Base-by-base conservation (phyloP, 495 filamentous ascomycete species). In the Xylaria longipes region DNA sequence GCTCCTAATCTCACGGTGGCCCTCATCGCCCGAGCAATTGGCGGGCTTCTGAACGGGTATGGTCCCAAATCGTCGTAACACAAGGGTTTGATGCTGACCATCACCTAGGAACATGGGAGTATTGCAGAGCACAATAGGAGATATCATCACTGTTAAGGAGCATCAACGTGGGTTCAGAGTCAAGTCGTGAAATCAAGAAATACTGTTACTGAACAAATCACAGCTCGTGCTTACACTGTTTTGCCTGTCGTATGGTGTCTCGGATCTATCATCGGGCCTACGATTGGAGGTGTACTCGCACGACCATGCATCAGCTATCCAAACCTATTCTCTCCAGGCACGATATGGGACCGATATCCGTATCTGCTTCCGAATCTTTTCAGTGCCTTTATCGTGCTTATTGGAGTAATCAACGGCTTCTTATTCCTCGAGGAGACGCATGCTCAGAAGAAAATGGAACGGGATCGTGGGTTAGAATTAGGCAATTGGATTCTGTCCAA, bases 201-300 rank as follows among this genome's bases (percentile, higher is more conserved):
- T 22, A 17, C 43, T 57, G 31, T 15, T 65, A 72, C 80, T 84
- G 68, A 83, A 72, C 50, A 27, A 58, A 35, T 15, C 9, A 50
- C 71, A 93, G 92, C 94, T 68, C 92, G 91, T 57, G 97, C 94
- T 56, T 99, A 94, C 82, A 91, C 96, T 8, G 94, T 99, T 76
- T 97, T 99, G 96, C 96, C 96, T 1, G 93, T 97, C 74, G 91
- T 98, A 35, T 99, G 97, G 97, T 98, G 94, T 79, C 82, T 99
- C 74, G 96, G 85, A 17, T 88, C 87, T 50, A 97, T 98, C 73
- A 85, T 98, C 71, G 96, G 97, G 15, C 94, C 95, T 67, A 89
- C 91, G 74, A 91, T 99, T 74, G 96, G 96, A 75, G 96, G 96
- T 73, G 89, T 92, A 62, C 87, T 99, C 68, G 95, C 96, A 68